Evolutionary conservation across 345 rosid genomes (phyloP).

Genomic region (Litchi chinensis): DNA sequence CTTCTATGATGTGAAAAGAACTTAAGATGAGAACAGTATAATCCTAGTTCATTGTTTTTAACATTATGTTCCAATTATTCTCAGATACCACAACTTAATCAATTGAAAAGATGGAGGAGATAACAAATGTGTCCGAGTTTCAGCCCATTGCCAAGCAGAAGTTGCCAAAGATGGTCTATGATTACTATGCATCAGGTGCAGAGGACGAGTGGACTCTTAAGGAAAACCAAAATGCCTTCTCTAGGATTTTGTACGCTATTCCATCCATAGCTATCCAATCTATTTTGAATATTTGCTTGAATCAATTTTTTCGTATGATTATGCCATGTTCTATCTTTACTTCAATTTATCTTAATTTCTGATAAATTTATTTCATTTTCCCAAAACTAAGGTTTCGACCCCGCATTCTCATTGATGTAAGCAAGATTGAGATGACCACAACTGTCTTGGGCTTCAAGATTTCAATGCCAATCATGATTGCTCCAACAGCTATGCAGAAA

Average conservation of each 20-base stretch:
- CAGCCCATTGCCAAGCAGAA: conserved; percentile 85
- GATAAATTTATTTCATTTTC: background rate
- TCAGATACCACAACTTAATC: background rate
- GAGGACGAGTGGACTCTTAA: conserved; percentile 95
- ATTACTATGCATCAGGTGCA: conserved; percentile 93
- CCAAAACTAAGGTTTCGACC: conserved; percentile 72
- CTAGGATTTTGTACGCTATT: conserved; percentile 72
- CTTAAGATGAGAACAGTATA: background rate
- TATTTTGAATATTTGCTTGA: background rate
- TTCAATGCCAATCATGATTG: conserved; percentile 98
- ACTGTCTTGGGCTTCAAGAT: conserved; percentile 81
- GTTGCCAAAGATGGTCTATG: conserved; percentile 90
- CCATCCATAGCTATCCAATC: background rate
- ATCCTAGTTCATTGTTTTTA: background rate
- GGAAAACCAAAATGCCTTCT: conserved; percentile 84
- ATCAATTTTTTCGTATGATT: background rate
- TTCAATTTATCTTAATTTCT: background rate
- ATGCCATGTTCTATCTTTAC: conserved; percentile 6
- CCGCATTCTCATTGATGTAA: conserved; percentile 84
- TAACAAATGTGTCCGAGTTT: conserved; percentile 88
- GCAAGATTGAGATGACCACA: conserved; percentile 75
- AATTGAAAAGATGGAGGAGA: conserved; percentile 47
- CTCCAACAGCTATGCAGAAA: conserved; percentile 96
- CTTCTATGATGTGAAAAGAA: conserved; percentile 2
- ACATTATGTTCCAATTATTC: conserved; percentile 3